phyloP scores from a whole-genome alignment of 2,329 filamentous ascomycete genomes.

The Thielaviopsis punctulata region DNA sequence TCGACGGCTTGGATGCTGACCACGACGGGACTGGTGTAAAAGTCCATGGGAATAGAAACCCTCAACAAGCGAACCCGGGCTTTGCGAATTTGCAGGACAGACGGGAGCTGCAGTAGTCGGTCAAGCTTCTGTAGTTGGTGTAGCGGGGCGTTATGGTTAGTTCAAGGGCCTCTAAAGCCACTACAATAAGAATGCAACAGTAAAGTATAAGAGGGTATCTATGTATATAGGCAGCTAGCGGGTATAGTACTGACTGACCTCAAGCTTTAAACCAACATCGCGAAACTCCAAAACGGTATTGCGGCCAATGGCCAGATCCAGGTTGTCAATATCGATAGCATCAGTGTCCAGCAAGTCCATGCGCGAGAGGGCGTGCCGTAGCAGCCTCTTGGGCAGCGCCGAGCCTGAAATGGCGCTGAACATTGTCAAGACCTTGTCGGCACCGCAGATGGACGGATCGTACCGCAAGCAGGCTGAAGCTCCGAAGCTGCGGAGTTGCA shows the following conservation, averaged over 20 bases:
- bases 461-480: background rate
- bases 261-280: conserved; percentile 65
- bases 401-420: conserved; percentile 48
- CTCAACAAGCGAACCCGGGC: conserved; percentile 62
- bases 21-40: conserved; percentile 68
- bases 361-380: conserved; percentile 69
- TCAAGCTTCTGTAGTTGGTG: conserved; percentile 56
- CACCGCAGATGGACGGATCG: background rate
- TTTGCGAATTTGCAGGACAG: conserved; percentile 50
- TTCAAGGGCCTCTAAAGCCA: conserved; percentile 8
- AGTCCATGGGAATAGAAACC: conserved; percentile 72
- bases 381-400: conserved; percentile 73
- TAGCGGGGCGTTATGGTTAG: conserved; percentile 14
- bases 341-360: conserved; percentile 80
- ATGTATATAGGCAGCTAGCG: background rate
- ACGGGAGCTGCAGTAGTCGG: conserved; percentile 54
- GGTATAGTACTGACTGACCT: conserved; percentile 49
- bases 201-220: background rate
- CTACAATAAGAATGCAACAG: background rate
- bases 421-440: conserved; percentile 31
- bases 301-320: conserved; percentile 70
- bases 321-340: conserved; percentile 66
- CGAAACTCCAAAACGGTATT: conserved; percentile 71
- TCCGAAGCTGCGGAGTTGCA: background rate
- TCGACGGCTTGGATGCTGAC: conserved; percentile 71